phyloP scores from a whole-genome alignment of 208 protist species.

The Trypanosoma platydactyli region DNA sequence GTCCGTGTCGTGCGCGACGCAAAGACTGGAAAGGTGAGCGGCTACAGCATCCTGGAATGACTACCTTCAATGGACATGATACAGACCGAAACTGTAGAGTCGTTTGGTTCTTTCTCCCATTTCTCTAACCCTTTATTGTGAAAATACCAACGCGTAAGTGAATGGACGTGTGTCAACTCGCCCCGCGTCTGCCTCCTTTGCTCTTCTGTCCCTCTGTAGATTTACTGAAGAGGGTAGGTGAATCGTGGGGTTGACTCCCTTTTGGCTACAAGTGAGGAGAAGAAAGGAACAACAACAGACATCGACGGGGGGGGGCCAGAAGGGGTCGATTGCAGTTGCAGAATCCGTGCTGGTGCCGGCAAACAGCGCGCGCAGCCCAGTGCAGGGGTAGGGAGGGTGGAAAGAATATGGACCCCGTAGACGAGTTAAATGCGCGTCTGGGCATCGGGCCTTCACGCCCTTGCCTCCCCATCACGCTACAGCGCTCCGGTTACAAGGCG shows the following conservation, averaged over 20 bases:
- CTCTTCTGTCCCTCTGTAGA: no score
- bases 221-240: background rate
- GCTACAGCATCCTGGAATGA: constrained; percentile 29
- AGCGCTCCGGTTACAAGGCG: constrained; percentile 59
- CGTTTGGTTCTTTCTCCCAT: background rate
- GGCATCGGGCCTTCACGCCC: constrained; percentile 78
- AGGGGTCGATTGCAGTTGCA: no score
- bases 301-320: no score
- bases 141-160: background rate
- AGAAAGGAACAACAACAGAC: background rate
- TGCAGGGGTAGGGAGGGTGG: background rate
- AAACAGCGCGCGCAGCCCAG: no score
- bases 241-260: background rate
- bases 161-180: background rate
- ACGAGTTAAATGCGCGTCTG: constrained; percentile 86
- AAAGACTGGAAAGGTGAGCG: constrained; percentile 32
- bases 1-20: constrained; percentile 41
- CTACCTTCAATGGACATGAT: background rate
- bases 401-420: constrained; percentile 69
- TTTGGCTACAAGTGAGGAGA: background rate
- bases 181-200: no score
- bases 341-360: background rate
- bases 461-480: constrained; percentile 68
- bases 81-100: background rate
- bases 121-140: background rate